Evolutionary conservation across 805 yeast species (phyloP).

Genomic region (Yarrowia deformans): DNA sequence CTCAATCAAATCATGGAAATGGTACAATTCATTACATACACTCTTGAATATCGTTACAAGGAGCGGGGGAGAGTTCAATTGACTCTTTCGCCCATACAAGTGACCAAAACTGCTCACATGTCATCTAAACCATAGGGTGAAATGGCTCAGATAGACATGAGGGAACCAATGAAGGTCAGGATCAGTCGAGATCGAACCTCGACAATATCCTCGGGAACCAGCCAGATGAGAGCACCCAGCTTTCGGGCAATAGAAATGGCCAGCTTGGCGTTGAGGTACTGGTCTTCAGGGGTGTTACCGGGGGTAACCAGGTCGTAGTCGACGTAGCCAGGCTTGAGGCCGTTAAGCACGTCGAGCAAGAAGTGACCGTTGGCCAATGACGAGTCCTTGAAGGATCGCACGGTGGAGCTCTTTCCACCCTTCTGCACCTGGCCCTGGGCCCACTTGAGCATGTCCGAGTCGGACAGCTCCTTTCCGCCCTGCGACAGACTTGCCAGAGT

Average conservation of each 20-base stretch:
- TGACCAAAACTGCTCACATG: conserved; percentile 6
- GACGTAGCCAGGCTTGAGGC: conserved; percentile 96
- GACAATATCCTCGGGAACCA: conserved; percentile 99
- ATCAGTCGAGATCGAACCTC: conserved; percentile 95
- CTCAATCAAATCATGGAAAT: not conserved
- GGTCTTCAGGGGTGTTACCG: conserved; percentile 82
- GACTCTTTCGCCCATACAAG: not conserved
- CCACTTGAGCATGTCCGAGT: conserved; percentile 90
- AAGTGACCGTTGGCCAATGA: conserved; percentile 79
- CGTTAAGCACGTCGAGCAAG: conserved; percentile 87
- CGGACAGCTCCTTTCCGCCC: conserved; percentile 78
- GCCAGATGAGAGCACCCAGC: conserved; percentile 96
- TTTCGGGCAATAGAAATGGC: conserved; percentile 99
- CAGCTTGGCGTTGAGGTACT: conserved; percentile 91
- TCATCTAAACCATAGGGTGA: not conserved
- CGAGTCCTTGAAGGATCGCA: conserved; percentile 87
- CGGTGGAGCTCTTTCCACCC: conserved; percentile 77
- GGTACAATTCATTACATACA: conserved; percentile 16
- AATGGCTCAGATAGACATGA: conserved; percentile 68
- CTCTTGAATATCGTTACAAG: conserved; percentile 15
- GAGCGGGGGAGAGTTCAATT: not conserved
- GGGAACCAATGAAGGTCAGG: conserved; percentile 91
- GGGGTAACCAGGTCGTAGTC: conserved; percentile 89
- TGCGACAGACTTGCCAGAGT: conserved; percentile 77
- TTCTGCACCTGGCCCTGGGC: conserved; percentile 84